Conservation (phyloP, 495 filamentous ascomycete genomes). For the Sphaerosporella brunnea region DNA sequence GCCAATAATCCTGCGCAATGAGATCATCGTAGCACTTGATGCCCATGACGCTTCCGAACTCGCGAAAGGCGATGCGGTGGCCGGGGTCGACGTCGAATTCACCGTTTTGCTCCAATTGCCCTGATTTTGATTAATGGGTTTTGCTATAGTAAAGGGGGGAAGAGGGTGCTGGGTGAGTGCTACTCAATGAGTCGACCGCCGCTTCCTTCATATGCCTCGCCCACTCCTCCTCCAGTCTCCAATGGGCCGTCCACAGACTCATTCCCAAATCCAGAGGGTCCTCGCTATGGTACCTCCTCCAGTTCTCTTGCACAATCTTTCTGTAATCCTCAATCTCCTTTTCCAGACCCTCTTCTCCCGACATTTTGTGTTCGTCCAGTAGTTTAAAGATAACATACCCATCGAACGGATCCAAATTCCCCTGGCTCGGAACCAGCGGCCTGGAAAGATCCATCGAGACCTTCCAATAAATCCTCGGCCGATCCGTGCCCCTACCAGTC, state of each 20-base stretch:
- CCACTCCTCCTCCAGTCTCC: constrained; percentile 38
- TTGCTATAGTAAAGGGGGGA: neutral
- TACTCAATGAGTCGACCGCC: constrained; percentile 32
- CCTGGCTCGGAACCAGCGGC: constrained; percentile 38
- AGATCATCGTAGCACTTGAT: constrained; percentile 36
- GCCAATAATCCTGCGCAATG: constrained; percentile 29
- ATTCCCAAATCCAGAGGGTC: constrained; percentile 48
- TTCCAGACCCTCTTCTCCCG: constrained; percentile 27
- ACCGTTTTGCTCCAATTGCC: constrained; percentile 10
- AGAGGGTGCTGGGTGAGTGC: neutral
- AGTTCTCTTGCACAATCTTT: constrained; percentile 36
- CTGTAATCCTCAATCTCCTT: constrained; percentile 42
- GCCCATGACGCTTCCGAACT: constrained; percentile 44
- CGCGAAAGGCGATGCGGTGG: constrained; percentile 42
- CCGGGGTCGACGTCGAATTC: constrained; percentile 30
- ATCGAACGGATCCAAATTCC: constrained; percentile 44
- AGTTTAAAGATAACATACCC: constrained; percentile 42
- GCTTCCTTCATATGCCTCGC: constrained; percentile 30
- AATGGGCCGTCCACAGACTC: constrained; percentile 47
- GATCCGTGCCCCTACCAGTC: constrained; percentile 23
- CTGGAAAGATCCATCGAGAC: constrained; percentile 36
- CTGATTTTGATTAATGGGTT: neutral
- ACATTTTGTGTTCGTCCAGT: constrained; percentile 34
- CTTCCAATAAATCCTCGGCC: constrained; percentile 46
- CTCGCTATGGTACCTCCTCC: constrained; percentile 33